Evolutionary conservation across 257 asterid species (phyloP), one percentile per base, ranked within the genome.

Genomic region (Lavandula angustifolia): DNA sequence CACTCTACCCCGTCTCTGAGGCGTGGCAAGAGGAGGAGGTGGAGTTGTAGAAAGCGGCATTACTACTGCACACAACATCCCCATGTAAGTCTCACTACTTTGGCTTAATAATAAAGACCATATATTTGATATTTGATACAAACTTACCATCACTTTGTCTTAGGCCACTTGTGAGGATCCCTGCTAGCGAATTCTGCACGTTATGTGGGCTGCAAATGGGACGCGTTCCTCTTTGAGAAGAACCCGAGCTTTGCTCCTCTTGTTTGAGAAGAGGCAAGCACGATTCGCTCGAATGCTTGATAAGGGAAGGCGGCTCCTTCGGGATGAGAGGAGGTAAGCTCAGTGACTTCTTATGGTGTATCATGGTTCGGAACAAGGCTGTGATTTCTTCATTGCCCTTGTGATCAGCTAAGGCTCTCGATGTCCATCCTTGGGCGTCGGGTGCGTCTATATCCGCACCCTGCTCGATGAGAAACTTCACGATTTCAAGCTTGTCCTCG

Each of bases 351-450:
- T 35, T 37, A 50, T 40, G 65, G 9, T 51, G 67, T 8, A 6
- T 57, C 8, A 12, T 62, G 44, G 77, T 76, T 46, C 70, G 77
- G 59, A 88, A 71, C 4, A 86, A 55, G 59, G 77, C 75, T 27
- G 70, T 86, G 47, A 91, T 81, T 50, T 83, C 90, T 18, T 73
- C 70, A n/a, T 79, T 72, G 64, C 92, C 91, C 58, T 81, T 94
- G 64, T 81, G 74, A 12, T 83, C 85, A 11, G 94, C 98, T 49
- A 88, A 68, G 57, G 76, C 84, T 13, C 90, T 78, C 0, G 96
- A 78, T 2, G 96, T 84, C 98, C 91, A 84, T 3, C 85, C 86
- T 14, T 86, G 77, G 42, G 46, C 73, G 6, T 91, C 96, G 11
- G 80, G 77, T 59, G 64, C 81, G 54, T 88, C 95, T 66, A 83